Evolutionary conservation across 805 yeast species (phyloP).

Genomic region (Huiozyma sinensis): DNA sequence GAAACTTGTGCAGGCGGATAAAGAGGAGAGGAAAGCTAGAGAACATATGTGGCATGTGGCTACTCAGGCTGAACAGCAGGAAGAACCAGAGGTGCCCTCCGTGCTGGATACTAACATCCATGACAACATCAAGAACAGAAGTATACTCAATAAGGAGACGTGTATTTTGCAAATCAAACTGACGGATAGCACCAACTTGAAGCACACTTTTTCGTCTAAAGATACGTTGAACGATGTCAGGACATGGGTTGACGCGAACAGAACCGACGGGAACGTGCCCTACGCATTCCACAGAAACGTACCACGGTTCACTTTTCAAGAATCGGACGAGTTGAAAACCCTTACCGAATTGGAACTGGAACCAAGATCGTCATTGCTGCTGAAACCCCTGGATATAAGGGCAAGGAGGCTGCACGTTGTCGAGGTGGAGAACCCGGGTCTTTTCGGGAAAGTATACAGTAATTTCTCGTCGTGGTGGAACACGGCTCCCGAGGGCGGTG

Average conservation of each 20-base stretch:
- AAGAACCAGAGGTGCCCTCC: background rate
- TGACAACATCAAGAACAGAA: conserved; percentile 22
- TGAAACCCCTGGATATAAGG: conserved; percentile 45
- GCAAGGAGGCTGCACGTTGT: conserved; percentile 18
- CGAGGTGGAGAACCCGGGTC: conserved; percentile 20
- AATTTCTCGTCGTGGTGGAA: conserved; percentile 30
- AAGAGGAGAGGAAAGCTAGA: conserved; percentile 11
- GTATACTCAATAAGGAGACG: conserved; percentile 13
- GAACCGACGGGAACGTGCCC: conserved; percentile 39
- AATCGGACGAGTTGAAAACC: conserved; percentile 47
- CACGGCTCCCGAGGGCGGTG: background rate
- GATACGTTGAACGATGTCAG: conserved; percentile 50
- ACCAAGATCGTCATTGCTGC: conserved; percentile 64
- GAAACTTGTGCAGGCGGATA: conserved; percentile 30
- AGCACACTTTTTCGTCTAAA: conserved; percentile 36
- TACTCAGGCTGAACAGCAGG: background rate
- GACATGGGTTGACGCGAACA: conserved; percentile 42
- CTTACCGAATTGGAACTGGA: conserved; percentile 46
- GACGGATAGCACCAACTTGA: conserved; percentile 53
- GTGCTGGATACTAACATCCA: conserved; percentile 11
- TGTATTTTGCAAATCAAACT: conserved; percentile 50
- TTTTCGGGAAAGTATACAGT: conserved; percentile 25
- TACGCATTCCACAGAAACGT: conserved; percentile 39
- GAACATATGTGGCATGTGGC: background rate
- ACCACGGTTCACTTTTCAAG: conserved; percentile 54